A percentile compares a stretch with the other conserved stretches of the same genome.
Evolutionary conservation across 2,329 filamentous ascomycete species (phyloP).

Genomic region (Colletotrichum noveboracense): DNA sequence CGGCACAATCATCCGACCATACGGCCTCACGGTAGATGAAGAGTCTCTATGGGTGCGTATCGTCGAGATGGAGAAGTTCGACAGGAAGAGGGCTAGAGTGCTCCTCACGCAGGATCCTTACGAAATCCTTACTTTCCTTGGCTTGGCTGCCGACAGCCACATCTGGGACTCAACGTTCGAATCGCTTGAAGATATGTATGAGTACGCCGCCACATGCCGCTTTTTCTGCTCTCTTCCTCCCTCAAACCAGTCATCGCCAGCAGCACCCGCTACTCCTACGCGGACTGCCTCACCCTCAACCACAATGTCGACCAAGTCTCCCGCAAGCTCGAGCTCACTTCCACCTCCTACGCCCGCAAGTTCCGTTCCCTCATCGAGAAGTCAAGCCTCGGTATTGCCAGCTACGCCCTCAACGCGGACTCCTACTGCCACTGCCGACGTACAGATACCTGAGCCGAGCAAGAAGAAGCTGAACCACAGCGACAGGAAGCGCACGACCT

Average conservation of each 20-base stretch:
- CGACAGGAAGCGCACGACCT: slow-evolving; percentile 60
- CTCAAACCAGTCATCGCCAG: slow-evolving; percentile 15
- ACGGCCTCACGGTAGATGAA: slow-evolving; percentile 71
- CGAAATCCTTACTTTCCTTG: slow-evolving; percentile 66
- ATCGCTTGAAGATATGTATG: slow-evolving; percentile 61
- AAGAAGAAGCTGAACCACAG: slow-evolving; percentile 51
- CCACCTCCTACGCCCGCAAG: not conserved
- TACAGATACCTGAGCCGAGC: slow-evolving; percentile 27
- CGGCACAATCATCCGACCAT: slow-evolving; percentile 66
- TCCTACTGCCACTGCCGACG: not conserved
- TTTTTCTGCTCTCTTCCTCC: slow-evolving; percentile 57
- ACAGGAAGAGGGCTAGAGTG: slow-evolving; percentile 63
- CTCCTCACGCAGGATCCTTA: slow-evolving; percentile 63
- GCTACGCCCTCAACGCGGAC: not conserved
- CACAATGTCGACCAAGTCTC: not conserved
- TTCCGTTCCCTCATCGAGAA: not conserved
- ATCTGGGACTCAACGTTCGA: slow-evolving; percentile 63
- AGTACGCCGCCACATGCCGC: slow-evolving; percentile 62
- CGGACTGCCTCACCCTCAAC: not conserved
- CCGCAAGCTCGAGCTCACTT: not conserved
- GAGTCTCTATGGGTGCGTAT: slow-evolving; percentile 69
- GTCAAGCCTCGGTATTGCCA: not conserved
- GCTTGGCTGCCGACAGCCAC: slow-evolving; percentile 49
- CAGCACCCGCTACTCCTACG: not conserved
- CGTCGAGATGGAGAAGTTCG: slow-evolving; percentile 66